These are phyloP conservation scores for Coprinopsis marcescibilis DNA, from an alignment of 768 basidiomycete species.

Conservation along the genomic window DNA sequence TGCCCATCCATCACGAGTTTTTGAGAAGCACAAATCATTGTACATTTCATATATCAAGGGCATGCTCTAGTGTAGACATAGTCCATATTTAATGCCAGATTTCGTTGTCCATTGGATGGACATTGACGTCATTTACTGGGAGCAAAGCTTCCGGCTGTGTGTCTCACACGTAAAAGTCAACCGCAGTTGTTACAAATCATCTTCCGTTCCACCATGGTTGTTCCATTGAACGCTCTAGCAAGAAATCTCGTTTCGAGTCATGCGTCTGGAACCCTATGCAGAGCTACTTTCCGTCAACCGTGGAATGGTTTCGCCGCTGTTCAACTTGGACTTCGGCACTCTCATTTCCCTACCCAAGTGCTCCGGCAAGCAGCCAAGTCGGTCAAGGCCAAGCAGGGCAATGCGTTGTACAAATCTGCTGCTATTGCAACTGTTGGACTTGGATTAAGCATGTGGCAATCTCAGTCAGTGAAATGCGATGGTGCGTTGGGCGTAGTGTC, in stretches of 20 bases:
- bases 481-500: constrained; percentile 36
- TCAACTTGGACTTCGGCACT: neutral
- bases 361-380: neutral
- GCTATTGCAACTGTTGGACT: constrained; percentile 39
- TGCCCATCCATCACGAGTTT: neutral
- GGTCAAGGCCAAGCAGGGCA: neutral
- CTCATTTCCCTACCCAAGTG: neutral
- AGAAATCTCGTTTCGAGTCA: neutral
- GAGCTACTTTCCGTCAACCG: too few relatives aligned
- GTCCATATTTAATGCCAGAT: too few relatives aligned
- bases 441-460: constrained; percentile 33
- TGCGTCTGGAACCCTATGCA: neutral
- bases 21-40: neutral
- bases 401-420: constrained; percentile 20
- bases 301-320: too few relatives aligned
- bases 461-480: constrained; percentile 45
- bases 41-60: too few relatives aligned
- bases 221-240: neutral
- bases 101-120: too few relatives aligned
- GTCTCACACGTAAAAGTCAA: too few relatives aligned
- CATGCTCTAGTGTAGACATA: too few relatives aligned
- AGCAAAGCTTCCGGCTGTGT: too few relatives aligned
- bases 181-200: too few relatives aligned
- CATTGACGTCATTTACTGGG: neutral
- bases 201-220: neutral